Base-by-base conservation (phyloP, 768 basidiomycete genomes). In the Coprinopsis strossmayeri region DNA sequence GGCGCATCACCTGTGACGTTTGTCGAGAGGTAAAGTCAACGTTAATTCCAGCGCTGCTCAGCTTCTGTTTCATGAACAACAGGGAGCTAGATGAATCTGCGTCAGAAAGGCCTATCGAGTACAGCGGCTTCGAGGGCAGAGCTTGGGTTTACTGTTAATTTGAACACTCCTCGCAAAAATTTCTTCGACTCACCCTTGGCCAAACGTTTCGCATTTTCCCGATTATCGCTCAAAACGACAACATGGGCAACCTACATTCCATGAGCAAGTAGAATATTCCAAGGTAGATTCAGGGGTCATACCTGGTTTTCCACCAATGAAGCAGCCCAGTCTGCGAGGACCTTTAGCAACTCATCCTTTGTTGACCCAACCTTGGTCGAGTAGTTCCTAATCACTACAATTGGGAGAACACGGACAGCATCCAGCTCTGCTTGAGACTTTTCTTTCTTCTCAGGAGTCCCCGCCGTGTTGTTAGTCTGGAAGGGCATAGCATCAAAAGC, bases 351-450 rank as follows among this genome's bases (percentile, higher is more conserved):
- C 42, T 89, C 90, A 40, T 88, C 86, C 54, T 78, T 59, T 11
- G 52, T 78, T 37, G 73, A 64, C 2, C 78, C 76, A 5, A 73
- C 68, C 55, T 78, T 82, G 12, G 73, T 63, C 3, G 79, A 79
- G 59, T 82, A 96, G 64, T 90, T 87, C 56, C 81, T 79, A 58
- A 99, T 78, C 12, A 99, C 73, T 0, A 99, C 87, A 11, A 97
- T 79, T 0, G 96, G 95, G 46, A 96, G 68, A 0, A 81, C 70
- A 11, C 73, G 71, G 40, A 87, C 67, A 10, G 72, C 74, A 34
- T 78, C 72, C 9, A 72, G 48, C 28, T 83, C 78, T 38, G 71
- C 54, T 26, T 45, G 43, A 39, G 49, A 51, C 28, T 28, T 25
- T 50, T 34, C 45, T 27, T 5, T 48, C 27, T 12, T 35, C 24